These are phyloP conservation scores for Xylaria sp. DNA, from an alignment of 2,329 filamentous ascomycete genomes.

Conservation along the genomic window DNA sequence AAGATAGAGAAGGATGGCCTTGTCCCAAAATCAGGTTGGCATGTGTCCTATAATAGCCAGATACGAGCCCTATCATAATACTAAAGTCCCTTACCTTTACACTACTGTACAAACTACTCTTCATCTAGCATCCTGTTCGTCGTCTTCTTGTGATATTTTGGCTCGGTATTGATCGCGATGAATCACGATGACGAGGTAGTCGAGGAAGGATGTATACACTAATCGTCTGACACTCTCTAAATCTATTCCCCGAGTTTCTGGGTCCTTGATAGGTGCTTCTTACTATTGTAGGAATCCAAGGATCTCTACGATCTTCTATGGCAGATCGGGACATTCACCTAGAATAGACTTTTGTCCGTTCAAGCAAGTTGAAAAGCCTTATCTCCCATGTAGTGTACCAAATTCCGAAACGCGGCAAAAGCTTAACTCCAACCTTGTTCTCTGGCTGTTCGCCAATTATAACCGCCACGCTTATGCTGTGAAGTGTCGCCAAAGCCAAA, in stretches of 20 bases:
- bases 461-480: not conserved
- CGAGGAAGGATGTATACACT: not conserved
- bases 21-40: not conserved
- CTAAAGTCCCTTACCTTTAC: not conserved
- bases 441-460: not conserved
- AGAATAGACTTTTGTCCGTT: not conserved
- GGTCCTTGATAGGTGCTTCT: not conserved
- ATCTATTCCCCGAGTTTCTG: not conserved
- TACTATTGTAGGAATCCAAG: not conserved
- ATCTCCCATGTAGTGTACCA: not conserved
- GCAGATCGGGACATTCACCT: not conserved
- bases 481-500: too few relatives aligned
- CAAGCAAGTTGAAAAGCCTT: not conserved
- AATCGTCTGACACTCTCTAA: not conserved
- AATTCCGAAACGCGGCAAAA: not conserved
- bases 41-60: not conserved
- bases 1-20: not conserved
- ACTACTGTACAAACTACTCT: not conserved
- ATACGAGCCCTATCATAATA: not conserved
- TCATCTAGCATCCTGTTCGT: too few relatives aligned
- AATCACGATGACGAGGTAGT: not conserved
- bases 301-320: not conserved
- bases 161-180: not conserved
- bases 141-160: too few relatives aligned
- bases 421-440: not conserved